Evolutionary conservation across 1,284 basidiomycete genomes (phyloP).

Genomic region (Cutaneotrichosporon cavernicola): DNA sequence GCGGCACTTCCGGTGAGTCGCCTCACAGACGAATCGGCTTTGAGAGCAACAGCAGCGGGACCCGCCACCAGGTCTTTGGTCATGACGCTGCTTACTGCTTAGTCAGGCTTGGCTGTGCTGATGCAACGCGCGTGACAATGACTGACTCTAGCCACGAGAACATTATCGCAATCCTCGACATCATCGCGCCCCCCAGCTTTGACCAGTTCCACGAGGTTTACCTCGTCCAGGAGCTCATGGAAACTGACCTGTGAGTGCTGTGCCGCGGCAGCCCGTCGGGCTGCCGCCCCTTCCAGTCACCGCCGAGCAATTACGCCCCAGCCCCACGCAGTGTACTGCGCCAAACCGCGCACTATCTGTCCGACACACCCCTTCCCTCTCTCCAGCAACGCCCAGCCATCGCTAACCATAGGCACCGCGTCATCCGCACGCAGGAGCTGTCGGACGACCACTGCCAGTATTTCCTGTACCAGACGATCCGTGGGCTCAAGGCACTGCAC

Average conservation of each 20-base stretch:
- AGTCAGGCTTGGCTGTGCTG: not conserved
- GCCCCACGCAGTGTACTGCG: not conserved
- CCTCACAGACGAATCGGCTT: not conserved
- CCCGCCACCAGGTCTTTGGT: not conserved
- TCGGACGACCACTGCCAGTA: conserved; percentile 93
- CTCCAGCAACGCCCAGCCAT: not conserved
- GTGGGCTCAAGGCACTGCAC: conserved; percentile 88
- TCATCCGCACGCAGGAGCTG: conserved; percentile 73
- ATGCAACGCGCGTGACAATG: not conserved
- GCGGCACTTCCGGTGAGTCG: conserved; percentile 67
- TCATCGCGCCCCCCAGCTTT: conserved; percentile 81
- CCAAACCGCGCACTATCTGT: not conserved
- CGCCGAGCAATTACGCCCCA: not conserved
- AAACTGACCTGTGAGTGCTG: conserved; percentile 62
- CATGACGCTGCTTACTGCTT: not conserved
- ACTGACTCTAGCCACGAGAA: conserved; percentile 53
- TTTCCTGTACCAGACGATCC: conserved; percentile 89
- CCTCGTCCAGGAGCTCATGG: conserved; percentile 62
- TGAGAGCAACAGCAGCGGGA: not conserved
- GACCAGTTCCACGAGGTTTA: conserved; percentile 83
- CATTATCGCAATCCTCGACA: conserved; percentile 94
- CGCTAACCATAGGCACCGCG: conserved; percentile 56
- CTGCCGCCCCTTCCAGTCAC: not conserved
- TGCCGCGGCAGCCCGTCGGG: not conserved
- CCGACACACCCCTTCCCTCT: not conserved